Conservation (phyloP, 805 yeast species). For the Starmerella kuoi region DNA sequence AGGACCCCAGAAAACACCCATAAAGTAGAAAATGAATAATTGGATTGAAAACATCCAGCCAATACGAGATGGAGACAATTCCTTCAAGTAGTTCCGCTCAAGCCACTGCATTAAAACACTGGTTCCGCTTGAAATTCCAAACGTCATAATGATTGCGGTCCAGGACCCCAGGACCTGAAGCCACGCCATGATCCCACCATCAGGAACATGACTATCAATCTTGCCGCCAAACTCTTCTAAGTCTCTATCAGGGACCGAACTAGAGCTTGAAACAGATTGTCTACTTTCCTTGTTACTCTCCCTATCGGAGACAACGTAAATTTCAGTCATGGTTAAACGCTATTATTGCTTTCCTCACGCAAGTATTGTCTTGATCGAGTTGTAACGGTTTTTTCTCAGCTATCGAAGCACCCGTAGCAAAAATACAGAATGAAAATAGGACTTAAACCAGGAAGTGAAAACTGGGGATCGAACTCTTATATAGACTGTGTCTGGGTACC, state of each 20-base stretch:
- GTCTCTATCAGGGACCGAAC: background rate
- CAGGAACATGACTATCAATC: constrained; percentile 30
- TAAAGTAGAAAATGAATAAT: constrained; percentile 30
- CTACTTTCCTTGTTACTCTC: too few species aligned
- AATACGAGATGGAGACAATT: constrained; percentile 36
- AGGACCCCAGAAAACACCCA: constrained; percentile 41
- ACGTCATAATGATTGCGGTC: constrained; percentile 43
- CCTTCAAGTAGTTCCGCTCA: constrained; percentile 36
- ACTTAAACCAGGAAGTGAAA: too few species aligned
- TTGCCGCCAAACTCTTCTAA: constrained; percentile 15
- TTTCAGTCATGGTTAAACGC: too few species aligned
- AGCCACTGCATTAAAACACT: constrained; percentile 61
- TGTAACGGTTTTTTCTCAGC: constrained; percentile 19
- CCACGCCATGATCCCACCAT: constrained; percentile 46
- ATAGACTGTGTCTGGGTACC: too few species aligned
- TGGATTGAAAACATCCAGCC: constrained; percentile 55
- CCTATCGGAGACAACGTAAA: too few species aligned
- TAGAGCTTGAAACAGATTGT: too few species aligned
- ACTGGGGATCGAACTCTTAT: too few species aligned
- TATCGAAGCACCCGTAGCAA: constrained; percentile 17
- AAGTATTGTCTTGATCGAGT: constrained; percentile 22
- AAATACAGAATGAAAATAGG: background rate
- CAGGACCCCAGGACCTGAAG: constrained; percentile 45
- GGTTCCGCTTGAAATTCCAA: constrained; percentile 54
- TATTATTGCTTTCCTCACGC: constrained; percentile 18